A percentile compares a stretch with the other conserved stretches of the same genome.
Evolutionary conservation across 345 rosid species (phyloP).

Genomic region (Gossypium herbaceum): DNA sequence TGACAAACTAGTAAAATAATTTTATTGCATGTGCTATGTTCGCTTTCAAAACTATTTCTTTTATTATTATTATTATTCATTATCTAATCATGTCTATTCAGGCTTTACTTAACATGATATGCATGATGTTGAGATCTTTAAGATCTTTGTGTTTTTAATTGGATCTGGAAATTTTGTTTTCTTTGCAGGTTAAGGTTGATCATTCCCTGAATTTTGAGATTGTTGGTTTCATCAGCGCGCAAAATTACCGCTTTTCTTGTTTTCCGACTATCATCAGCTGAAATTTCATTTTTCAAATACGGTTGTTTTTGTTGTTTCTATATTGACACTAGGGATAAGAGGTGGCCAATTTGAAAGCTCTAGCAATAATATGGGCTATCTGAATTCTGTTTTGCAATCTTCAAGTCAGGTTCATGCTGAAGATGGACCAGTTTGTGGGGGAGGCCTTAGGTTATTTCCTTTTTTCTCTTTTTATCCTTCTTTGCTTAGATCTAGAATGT

Average conservation of each 20-base stretch:
- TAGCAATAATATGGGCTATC: conserved; percentile 55
- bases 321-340: conserved; percentile 24
- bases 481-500: conserved; percentile 15
- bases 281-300: not conserved
- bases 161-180: conserved; percentile 6
- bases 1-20: not conserved
- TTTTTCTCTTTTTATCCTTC: not conserved
- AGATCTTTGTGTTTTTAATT: conserved; percentile 13
- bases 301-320: conserved; percentile 10
- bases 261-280: not conserved
- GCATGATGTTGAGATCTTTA: not conserved
- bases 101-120: not conserved
- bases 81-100: not conserved
- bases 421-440: conserved; percentile 82
- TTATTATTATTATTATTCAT: not conserved
- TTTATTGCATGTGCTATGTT: not conserved
- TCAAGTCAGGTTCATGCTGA: conserved; percentile 72
- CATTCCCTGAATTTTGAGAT: conserved; percentile 16
- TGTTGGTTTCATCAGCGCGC: not conserved
- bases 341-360: conserved; percentile 20
- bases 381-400: conserved; percentile 72
- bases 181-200: conserved; percentile 27
- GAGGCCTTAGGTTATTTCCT: conserved; percentile 74
- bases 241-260: not conserved
- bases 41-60: not conserved